Evolutionary conservation across 2,329 filamentous ascomycete genomes (phyloP).

Genomic region (Eurotiales sp.): DNA sequence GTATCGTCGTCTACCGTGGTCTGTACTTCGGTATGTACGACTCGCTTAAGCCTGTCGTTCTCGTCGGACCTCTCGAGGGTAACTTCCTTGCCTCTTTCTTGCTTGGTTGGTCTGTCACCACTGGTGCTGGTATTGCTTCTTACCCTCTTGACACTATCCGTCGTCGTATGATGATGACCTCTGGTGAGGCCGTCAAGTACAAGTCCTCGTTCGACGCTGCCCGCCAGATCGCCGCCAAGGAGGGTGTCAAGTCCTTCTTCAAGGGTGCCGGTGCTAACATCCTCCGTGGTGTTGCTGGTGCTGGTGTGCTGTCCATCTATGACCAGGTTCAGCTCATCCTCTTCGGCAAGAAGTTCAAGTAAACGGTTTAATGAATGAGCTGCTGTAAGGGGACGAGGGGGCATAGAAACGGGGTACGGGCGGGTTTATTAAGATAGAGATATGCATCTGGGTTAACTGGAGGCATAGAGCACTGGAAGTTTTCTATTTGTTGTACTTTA

Average conservation of each 20-base stretch:
- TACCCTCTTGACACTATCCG: conserved; percentile 99
- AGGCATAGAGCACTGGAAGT: conserved; percentile 42
- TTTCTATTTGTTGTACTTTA: conserved; percentile 48
- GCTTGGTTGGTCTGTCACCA: conserved; percentile 99
- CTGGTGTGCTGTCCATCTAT: conserved; percentile 99
- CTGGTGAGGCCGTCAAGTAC: conserved; percentile 98
- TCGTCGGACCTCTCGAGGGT: conserved; percentile 84
- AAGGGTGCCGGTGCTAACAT: conserved; percentile 99
- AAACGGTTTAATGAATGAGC: background rate
- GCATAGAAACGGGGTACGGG: conserved; percentile 17
- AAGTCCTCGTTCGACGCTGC: conserved; percentile 91
- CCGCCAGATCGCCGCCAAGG: conserved; percentile 91
- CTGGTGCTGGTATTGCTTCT: conserved; percentile 99
- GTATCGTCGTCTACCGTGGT: conserved; percentile 99
- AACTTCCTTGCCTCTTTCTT: conserved; percentile 99
- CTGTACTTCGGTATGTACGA: conserved; percentile 99
- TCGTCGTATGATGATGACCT: conserved; percentile 99
- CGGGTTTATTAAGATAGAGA: conserved; percentile 39
- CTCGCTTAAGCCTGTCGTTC: conserved; percentile 98
- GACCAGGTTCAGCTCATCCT: conserved; percentile 98
- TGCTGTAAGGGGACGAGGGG: conserved; percentile 1
- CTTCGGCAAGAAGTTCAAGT: conserved; percentile 99
- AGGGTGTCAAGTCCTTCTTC: conserved; percentile 99
- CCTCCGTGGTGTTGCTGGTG: conserved; percentile 99
- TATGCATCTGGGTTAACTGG: conserved; percentile 41